A percentile compares a stretch with the other conserved stretches of the same genome.
Conservation (phyloP, 176 grass and related monocot species). For the Otatea glauca region DNA sequence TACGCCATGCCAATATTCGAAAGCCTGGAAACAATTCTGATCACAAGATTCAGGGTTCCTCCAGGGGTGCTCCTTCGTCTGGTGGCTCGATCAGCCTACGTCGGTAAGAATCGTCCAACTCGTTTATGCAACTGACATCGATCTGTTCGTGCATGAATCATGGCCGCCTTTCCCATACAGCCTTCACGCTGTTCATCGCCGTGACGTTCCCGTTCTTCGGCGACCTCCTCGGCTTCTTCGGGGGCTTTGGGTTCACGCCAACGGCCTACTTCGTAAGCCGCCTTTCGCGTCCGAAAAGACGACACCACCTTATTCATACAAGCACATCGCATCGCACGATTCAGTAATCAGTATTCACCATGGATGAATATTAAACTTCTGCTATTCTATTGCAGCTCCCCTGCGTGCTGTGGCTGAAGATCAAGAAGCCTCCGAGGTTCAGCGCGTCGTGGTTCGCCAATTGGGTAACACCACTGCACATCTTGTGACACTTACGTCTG, state of each 20-base stretch:
- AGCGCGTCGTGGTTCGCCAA: slow-evolving; percentile 72
- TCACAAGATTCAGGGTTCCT: slow-evolving; percentile 59
- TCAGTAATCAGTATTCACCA: no score
- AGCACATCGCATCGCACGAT: not conserved
- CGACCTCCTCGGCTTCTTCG: slow-evolving; percentile 82
- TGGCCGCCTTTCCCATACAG: slow-evolving; percentile 2
- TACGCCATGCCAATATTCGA: slow-evolving; percentile 82
- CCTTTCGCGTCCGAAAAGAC: not conserved
- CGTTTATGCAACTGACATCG: not conserved
- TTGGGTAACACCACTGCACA: slow-evolving; percentile 33
- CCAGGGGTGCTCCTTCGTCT: slow-evolving; percentile 57
- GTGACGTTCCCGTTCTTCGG: slow-evolving; percentile 85
- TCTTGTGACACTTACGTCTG: not conserved
- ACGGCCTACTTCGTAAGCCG: slow-evolving; percentile 82
- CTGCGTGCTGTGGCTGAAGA: slow-evolving; percentile 77
- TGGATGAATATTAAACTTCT: not conserved
- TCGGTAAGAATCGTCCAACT: slow-evolving; percentile 36
- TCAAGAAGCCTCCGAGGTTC: slow-evolving; percentile 66
- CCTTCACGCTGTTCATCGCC: slow-evolving; percentile 74
- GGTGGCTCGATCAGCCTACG: slow-evolving; percentile 64
- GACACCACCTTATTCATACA: no score
- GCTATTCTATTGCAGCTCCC: slow-evolving; percentile 43
- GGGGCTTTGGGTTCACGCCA: slow-evolving; percentile 81
- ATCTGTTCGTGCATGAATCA: not conserved
- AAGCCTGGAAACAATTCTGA: slow-evolving; percentile 58